Percentiles rank a stretch among this genome's conserved stretches.
phyloP scores from a whole-genome alignment of 1,284 basidiomycete genomes.

The Melampsora larici-populina region DNA sequence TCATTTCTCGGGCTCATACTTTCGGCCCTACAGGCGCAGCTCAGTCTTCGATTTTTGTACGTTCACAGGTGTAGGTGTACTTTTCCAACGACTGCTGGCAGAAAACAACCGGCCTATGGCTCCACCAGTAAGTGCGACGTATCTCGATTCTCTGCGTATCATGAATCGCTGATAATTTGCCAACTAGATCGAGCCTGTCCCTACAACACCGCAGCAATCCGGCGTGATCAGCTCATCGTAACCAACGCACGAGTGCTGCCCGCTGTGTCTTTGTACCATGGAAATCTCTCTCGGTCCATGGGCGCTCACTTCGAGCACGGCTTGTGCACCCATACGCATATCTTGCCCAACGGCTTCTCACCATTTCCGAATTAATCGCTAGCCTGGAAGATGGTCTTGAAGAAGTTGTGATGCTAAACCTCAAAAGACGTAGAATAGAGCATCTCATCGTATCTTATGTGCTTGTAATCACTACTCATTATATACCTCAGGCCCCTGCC shows the following conservation, averaged over 20 bases:
- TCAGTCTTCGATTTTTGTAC: neutral
- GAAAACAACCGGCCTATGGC: constrained; percentile 67
- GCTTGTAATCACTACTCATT: no score
- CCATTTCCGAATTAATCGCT: no score
- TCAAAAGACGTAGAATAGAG: no score
- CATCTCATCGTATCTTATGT: no score
- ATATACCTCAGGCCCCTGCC: no score
- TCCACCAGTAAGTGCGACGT: constrained; percentile 23
- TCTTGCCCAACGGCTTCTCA: no score
- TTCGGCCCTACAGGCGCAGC: constrained; percentile 59
- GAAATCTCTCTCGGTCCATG: no score
- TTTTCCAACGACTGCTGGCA: constrained; percentile 76
- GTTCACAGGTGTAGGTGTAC: constrained; percentile 71
- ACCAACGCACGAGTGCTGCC: neutral
- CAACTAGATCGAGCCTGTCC: constrained; percentile 23
- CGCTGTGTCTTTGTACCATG: no score
- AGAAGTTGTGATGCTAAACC: no score
- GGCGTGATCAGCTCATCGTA: constrained; percentile 26
- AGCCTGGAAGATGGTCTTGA: no score
- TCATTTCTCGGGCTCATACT: constrained; percentile 42
- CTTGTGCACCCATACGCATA: no score
- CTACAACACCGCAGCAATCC: neutral
- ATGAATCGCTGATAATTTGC: neutral
- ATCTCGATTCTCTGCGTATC: neutral
- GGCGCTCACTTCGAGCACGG: no score